Percentiles rank a stretch among this genome's conserved stretches.
These are phyloP conservation scores for Fragaria nilgerrensis DNA, from an alignment of 306 rosid species.

Conservation along the genomic window DNA sequence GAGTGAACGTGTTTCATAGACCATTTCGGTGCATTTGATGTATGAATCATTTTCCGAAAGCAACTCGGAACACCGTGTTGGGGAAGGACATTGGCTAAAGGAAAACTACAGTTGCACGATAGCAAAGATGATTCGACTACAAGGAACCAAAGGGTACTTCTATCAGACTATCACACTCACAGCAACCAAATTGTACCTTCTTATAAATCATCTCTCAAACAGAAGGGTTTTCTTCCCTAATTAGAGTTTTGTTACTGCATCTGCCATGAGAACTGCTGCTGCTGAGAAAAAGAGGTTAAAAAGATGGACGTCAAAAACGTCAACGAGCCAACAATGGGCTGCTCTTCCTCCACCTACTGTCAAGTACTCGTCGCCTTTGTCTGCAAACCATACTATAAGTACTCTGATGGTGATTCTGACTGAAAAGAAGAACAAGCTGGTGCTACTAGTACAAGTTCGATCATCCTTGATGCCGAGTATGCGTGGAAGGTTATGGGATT, in stretches of 20 bases:
- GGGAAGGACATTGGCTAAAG: neutral
- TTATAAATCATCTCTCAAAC: neutral
- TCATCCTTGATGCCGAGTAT: neutral
- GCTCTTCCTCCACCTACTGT: no score
- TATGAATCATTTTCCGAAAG: neutral
- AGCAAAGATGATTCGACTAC: neutral
- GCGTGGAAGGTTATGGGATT: neutral
- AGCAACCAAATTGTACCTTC: no score
- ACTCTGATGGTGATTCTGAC: neutral
- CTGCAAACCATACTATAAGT: neutral
- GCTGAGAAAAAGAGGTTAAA: neutral
- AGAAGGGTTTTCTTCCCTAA: neutral
- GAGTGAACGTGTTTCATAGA: slow-evolving; percentile 1
- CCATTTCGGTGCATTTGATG: neutral
- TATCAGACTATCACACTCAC: neutral
- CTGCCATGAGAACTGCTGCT: neutral
- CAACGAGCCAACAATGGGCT: no score
- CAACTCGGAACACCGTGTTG: neutral
- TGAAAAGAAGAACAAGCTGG: neutral
- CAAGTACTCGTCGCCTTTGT: no score
- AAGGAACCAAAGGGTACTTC: neutral
- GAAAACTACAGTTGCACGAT: neutral
- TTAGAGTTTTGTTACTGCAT: neutral
- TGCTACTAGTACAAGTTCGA: no score
- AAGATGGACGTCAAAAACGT: neutral